These are phyloP conservation scores for Xenoacremonium recifei DNA, from an alignment of 2,329 filamentous ascomycete species.

Conservation along the genomic window DNA sequence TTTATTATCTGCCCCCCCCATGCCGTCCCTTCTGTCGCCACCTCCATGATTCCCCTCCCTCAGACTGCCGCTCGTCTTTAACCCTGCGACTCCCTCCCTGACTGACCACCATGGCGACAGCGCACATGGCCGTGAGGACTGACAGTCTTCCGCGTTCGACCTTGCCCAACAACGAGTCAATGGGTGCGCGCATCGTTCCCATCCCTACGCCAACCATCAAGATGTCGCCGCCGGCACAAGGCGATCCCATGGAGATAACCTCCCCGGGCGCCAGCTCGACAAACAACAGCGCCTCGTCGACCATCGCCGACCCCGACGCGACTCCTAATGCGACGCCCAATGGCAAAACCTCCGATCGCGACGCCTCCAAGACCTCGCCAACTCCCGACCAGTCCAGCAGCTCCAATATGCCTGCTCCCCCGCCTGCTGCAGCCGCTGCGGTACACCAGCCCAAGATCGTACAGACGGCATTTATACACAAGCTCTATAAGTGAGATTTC, in stretches of 20 bases:
- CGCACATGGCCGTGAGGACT: constrained; percentile 53
- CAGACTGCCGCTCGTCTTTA: constrained; percentile 10
- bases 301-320: constrained; percentile 43
- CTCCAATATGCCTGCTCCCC: constrained; percentile 50
- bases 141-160: constrained; percentile 47
- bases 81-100: constrained; percentile 15
- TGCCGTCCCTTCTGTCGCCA: constrained; percentile 15
- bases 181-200: constrained; percentile 55
- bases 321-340: constrained; percentile 41
- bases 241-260: constrained; percentile 62
- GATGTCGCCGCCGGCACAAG: constrained; percentile 57
- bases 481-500: constrained; percentile 84
- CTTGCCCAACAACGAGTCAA: constrained; percentile 41
- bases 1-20: constrained; percentile 1
- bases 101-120: constrained; percentile 34
- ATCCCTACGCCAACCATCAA: constrained; percentile 57
- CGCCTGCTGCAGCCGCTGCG: constrained; percentile 62
- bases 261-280: constrained; percentile 34
- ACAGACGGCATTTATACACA: constrained; percentile 98
- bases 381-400: constrained; percentile 36
- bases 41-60: constrained; percentile 12
- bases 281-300: constrained; percentile 34
- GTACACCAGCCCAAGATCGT: constrained; percentile 96
- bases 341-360: constrained; percentile 13
- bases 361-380: constrained; percentile 36